These are phyloP conservation scores for Typha latifolia DNA, from an alignment of 176 grass and related monocot species.

Conservation along the genomic window DNA sequence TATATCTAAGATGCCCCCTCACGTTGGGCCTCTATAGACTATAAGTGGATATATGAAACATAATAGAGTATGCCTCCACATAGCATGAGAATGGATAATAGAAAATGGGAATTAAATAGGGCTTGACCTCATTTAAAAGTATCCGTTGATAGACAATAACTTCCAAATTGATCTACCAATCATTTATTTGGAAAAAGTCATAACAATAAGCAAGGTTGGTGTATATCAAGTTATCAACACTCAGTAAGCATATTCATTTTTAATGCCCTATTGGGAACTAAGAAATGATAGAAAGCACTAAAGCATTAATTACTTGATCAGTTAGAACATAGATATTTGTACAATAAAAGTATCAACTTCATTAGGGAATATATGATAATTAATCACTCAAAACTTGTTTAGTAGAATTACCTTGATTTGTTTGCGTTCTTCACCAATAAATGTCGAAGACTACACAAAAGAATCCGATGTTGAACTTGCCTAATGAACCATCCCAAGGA, in stretches of 20 bases:
- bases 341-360: background rate
- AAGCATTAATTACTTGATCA: background rate
- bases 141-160: background rate
- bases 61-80: no score
- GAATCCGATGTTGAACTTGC: conserved; percentile 50
- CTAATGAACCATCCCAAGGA: conserved; percentile 45
- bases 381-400: background rate
- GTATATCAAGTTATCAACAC: background rate
- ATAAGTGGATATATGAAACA: no score
- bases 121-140: background rate
- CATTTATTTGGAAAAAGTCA: background rate
- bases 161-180: background rate
- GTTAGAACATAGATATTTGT: background rate
- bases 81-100: no score
- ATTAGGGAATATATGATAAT: background rate
- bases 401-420: conserved; percentile 54
- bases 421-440: conserved; percentile 67
- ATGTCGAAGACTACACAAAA: conserved; percentile 43
- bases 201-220: background rate
- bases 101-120: no score
- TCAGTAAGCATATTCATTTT: background rate
- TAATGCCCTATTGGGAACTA: background rate
- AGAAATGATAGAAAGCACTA: background rate
- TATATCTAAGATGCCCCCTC: no score
- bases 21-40: no score